Evolutionary conservation across 176 grass and related monocot genomes (phyloP).

Genomic region (Guadua angustifolia): DNA sequence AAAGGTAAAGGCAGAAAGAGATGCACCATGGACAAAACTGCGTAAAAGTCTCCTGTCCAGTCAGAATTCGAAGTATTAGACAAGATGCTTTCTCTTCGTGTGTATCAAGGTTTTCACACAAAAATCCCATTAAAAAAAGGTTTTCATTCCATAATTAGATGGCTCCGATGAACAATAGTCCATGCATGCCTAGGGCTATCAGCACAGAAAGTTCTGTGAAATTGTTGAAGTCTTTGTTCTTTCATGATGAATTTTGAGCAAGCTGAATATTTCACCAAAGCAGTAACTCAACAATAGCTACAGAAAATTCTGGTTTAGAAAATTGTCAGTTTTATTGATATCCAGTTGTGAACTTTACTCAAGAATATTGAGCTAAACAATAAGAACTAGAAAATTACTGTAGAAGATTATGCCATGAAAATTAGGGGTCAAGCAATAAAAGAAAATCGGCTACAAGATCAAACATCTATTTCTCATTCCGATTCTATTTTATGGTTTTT

Average conservation of each 20-base stretch:
- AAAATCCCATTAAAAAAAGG: background rate
- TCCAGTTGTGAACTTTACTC: background rate
- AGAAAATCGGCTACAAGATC: too few relatives aligned
- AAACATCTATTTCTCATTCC: too few relatives aligned
- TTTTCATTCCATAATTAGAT: background rate
- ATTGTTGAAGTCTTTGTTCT: background rate
- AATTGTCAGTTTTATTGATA: background rate
- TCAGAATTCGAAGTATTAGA: background rate
- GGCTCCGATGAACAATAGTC: background rate
- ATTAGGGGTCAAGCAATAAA: too few relatives aligned
- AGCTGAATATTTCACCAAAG: background rate
- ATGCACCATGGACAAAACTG: background rate
- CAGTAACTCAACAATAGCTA: background rate
- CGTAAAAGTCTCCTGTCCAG: background rate
- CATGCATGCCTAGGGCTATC: background rate
- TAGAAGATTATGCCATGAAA: too few relatives aligned
- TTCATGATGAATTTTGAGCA: background rate
- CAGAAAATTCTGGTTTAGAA: background rate
- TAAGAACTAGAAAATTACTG: too few relatives aligned
- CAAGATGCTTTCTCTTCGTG: background rate
- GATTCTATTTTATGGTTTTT: too few relatives aligned
- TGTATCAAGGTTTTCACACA: background rate
- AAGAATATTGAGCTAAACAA: conserved; percentile 17
- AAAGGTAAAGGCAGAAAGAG: background rate
- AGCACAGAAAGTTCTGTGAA: background rate